Percentiles rank a stretch among this genome's conserved stretches.
Evolutionary conservation across 495 filamentous ascomycete genomes (phyloP).

Genomic region (Barbatosphaeria neglecta): DNA sequence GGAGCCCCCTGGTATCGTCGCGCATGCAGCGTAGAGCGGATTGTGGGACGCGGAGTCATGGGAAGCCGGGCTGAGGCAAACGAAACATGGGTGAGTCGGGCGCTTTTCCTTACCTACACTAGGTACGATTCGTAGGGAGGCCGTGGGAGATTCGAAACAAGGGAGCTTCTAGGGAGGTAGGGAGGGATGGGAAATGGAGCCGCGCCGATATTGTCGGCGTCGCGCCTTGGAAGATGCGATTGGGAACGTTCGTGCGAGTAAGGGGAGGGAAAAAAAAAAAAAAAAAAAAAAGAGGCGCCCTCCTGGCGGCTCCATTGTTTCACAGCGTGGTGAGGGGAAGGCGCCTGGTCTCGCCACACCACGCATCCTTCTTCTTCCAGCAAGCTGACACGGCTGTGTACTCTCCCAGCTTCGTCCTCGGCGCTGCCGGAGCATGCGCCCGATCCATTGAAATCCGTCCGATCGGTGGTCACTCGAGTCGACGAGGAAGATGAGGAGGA

Average conservation of each 20-base stretch:
- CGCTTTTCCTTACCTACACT: background rate
- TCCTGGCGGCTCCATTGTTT: background rate
- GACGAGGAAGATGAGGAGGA: constrained; percentile 30
- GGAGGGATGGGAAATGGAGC: too few species aligned
- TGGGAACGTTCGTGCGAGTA: background rate
- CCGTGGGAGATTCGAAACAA: background rate
- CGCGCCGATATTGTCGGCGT: background rate
- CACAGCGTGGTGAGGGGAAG: background rate
- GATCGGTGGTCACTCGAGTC: constrained; percentile 27
- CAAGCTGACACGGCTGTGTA: constrained; percentile 12
- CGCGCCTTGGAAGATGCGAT: background rate
- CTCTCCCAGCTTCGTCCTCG: constrained; percentile 37
- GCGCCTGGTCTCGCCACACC: background rate
- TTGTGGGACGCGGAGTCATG: constrained; percentile 16
- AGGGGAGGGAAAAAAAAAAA: too few species aligned
- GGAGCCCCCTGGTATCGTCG: background rate
- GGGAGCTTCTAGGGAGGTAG: background rate
- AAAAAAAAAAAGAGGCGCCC: too few species aligned
- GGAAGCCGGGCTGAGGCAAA: constrained; percentile 2
- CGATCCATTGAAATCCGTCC: constrained; percentile 32
- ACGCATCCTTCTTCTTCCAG: background rate
- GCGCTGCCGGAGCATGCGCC: constrained; percentile 35
- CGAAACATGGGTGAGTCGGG: constrained; percentile 20
- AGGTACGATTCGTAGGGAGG: too few species aligned
- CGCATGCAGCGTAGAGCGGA: background rate